These are phyloP conservation scores for Plectosphaerella sp. DNA, from an alignment of 2,329 filamentous ascomycete species.

Conservation along the genomic window DNA sequence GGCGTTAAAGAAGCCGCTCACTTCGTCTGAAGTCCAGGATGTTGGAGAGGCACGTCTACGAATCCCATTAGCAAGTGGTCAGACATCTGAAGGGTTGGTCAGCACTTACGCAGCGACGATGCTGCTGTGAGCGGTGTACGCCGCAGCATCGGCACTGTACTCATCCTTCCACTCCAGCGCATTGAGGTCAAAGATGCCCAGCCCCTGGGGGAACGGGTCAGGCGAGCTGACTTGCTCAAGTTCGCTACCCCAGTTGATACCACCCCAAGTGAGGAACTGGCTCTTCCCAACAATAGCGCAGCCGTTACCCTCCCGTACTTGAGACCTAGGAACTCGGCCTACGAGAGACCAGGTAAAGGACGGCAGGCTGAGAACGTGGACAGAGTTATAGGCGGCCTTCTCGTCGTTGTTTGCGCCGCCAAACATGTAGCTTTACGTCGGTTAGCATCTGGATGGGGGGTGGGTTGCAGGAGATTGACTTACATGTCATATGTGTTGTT, in stretches of 20 bases:
- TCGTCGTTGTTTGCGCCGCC: conserved; percentile 22
- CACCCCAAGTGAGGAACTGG: not conserved
- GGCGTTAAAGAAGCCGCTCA: too few relatives aligned
- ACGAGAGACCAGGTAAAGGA: conserved; percentile 30
- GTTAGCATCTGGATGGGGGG: not conserved
- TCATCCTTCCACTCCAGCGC: not conserved
- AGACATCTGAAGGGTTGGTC: too few relatives aligned
- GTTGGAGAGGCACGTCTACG: too few relatives aligned
- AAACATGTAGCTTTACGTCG: conserved; percentile 25
- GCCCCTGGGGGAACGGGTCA: not conserved
- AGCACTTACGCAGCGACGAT: too few relatives aligned
- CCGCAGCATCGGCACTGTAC: not conserved
- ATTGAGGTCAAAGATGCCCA: conserved; percentile 2
- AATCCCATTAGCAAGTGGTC: too few relatives aligned
- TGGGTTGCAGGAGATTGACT: not conserved
- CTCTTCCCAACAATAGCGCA: not conserved
- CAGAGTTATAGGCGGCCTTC: conserved; percentile 17
- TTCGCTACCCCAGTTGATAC: not conserved
- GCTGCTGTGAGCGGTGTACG: not conserved
- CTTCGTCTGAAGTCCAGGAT: too few relatives aligned
- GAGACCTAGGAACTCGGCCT: conserved; percentile 10
- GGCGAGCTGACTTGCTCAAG: not conserved
- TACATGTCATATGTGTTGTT: conserved; percentile 30
- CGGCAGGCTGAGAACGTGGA: conserved; percentile 27
- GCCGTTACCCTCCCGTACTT: not conserved